Evolutionary conservation across 2,329 filamentous ascomycete genomes (phyloP), one percentile per base, ranked within the genome.

Genomic region (Apiospora rasikravindrae): DNA sequence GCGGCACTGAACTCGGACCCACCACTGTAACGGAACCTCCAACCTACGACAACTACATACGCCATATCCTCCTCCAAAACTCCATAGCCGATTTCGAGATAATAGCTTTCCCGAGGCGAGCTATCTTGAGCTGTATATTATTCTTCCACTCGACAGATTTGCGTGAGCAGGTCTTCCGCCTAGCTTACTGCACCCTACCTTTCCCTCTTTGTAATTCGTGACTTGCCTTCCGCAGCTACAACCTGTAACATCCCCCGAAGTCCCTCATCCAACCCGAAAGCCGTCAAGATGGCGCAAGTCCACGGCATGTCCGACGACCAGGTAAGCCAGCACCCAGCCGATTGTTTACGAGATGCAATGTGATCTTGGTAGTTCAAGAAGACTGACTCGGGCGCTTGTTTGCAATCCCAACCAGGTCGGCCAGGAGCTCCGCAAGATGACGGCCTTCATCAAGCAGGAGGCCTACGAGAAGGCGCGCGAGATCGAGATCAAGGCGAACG

Each of bases 341-440:
- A 73, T 74, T 74, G 67, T 13, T 10, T 24, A 26, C 33, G 49
- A 64, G 37, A 53, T 69, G 40, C 24, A n/a, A 3, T n/a, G 22
- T 11, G 70, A 71, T n/a, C 16, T 33, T 24, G 42, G 5, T 14
- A 7, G 37, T 29, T 26, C 29, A 19, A n/a, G 10, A 40, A 40
- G 45, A 19, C 47, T 51, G 74, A 74, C 76, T 51, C 29, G n/a
- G 47, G 57, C 33, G 37, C 73, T 73, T 69, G 71, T 70, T 74
- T 72, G 73, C 75, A 72, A 72, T 72, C 64, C 40, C 44, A 73
- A 64, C 40, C 83, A 98, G 95, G 96, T 99, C 89, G 92, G 94
- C 86, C 92, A 94, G 86, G 96, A 99, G 91, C 94, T 99, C 86
- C 95, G 94, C 89, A 99, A 99, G 91, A 99, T 99, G 96, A 98